Conservation (phyloP, 768 basidiomycete genomes). For the Suillus discolor region DNA sequence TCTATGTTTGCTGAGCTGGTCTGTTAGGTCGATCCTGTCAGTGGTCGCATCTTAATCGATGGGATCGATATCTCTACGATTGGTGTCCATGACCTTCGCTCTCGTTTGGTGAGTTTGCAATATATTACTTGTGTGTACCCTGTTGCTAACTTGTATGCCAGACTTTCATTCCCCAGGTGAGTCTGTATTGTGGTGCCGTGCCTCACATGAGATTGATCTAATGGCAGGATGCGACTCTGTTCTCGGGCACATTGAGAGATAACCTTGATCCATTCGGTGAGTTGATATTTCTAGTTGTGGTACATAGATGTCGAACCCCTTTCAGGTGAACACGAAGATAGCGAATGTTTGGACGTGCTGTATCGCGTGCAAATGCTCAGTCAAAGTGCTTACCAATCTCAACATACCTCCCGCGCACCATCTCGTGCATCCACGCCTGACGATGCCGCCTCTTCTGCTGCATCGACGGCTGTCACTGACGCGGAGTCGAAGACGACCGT, state of each 20-base stretch:
- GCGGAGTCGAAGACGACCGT: conserved; percentile 58
- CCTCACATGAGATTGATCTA: conserved; percentile 2
- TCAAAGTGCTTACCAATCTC: conserved; percentile 49
- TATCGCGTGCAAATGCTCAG: conserved; percentile 78
- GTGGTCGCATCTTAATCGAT: conserved; percentile 79
- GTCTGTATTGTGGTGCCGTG: background rate
- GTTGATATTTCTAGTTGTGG: conserved; percentile 3
- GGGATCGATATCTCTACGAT: conserved; percentile 88
- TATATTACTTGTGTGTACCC: conserved; percentile 7
- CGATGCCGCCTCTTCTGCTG: conserved; percentile 41
- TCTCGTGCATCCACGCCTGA: conserved; percentile 49
- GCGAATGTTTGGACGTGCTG: conserved; percentile 79
- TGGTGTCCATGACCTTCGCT: conserved; percentile 82
- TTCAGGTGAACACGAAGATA: conserved; percentile 74
- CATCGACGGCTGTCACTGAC: conserved; percentile 50
- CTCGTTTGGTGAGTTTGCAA: conserved; percentile 56
- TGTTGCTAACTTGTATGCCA: conserved; percentile 25
- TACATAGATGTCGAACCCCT: background rate
- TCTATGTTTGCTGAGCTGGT: background rate
- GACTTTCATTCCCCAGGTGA: conserved; percentile 74
- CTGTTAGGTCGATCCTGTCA: conserved; percentile 67
- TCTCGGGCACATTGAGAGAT: conserved; percentile 78
- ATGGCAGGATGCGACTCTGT: conserved; percentile 64
- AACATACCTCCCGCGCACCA: conserved; percentile 50
- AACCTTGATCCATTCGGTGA: conserved; percentile 74